Base-by-base conservation (phyloP, 1,284 basidiomycete genomes). In the Amylostereum chailletii region DNA sequence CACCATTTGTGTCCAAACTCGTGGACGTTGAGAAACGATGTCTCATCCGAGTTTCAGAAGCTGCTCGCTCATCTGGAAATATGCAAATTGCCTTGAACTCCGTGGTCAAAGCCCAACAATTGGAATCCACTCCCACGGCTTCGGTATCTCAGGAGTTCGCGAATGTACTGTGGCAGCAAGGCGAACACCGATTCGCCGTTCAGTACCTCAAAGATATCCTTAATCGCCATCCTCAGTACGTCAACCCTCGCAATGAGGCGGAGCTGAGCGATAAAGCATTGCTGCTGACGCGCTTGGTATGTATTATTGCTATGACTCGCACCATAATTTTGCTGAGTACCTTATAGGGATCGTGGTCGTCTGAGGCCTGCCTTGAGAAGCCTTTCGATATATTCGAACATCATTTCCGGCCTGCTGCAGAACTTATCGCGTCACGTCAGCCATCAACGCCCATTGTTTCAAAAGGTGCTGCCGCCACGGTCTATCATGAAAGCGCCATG, bases 21-120 rank as follows among this genome's bases (percentile, higher is more conserved):
- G 62, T 77, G 6, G 71, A 77, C 8, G 63, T 87, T 0, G 90
- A 97, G 66, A 83, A 78, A 38, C 62, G 68, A 0, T 88, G 85
- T 56, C 77, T 95, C 5, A 65, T 95, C 29, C 71, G 72, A 10
- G 71, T 96, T 33, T 90, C 92, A 27, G 66, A 76, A 51, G 81
- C 83, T 31, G 91, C 95, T 6, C 76, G 94, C 27, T 65, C 76
- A 34, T 77, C 83, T 1, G 75, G 78, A 43, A 80, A 88, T 50
- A 65, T 81, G 10, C 93, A 97, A 60, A 79, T 90, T 42, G 88
- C 95, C 0, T 70, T 97, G 46, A 97, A 96, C 57, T 84, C 94
- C 2, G 74, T 94, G 33, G 75, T 86, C 10, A 77, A 81, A 32
- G 90, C 92, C 0, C 83, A 86, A 56, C 71, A 70, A 41, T 67